These are phyloP conservation scores for Polychaeton citri DNA, from an alignment of 2,329 filamentous ascomycete genomes.

Conservation along the genomic window DNA sequence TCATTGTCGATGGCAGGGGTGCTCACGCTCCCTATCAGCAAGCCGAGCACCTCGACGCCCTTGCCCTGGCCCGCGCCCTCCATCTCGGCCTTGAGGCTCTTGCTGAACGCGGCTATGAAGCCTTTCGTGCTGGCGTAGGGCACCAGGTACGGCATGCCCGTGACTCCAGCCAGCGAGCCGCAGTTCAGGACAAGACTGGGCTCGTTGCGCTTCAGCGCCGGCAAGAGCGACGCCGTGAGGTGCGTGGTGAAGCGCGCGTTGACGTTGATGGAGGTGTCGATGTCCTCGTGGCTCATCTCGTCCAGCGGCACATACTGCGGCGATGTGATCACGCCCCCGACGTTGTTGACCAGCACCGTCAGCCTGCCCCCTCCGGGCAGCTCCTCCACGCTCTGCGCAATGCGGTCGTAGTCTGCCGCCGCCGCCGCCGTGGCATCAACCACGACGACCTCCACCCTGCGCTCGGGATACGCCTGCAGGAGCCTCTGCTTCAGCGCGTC, in stretches of 20 bases:
- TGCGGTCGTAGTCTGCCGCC: constrained; percentile 10
- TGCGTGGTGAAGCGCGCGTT: constrained; percentile 37
- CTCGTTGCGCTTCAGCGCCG: constrained; percentile 24
- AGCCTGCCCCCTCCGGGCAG: constrained; percentile 25
- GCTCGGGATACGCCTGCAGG: constrained; percentile 23
- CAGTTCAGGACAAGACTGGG: constrained; percentile 37
- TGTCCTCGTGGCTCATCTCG: neutral
- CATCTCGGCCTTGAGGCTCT: constrained; percentile 28
- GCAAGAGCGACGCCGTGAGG: constrained; percentile 33
- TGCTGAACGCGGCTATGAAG: constrained; percentile 27
- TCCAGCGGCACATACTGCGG: neutral
- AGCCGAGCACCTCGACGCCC: constrained; percentile 22
- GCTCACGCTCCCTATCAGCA: constrained; percentile 6
- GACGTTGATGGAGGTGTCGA: constrained; percentile 20
- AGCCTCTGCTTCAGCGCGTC: constrained; percentile 27
- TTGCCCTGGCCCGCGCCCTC: constrained; percentile 17
- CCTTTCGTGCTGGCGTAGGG: constrained; percentile 34
- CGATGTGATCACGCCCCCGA: constrained; percentile 25
- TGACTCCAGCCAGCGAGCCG: constrained; percentile 28
- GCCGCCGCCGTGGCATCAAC: constrained; percentile 27
- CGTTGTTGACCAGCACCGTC: constrained; percentile 43
- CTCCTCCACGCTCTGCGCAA: constrained; percentile 11
- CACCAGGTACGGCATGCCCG: constrained; percentile 30
- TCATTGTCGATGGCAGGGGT: constrained; percentile 5
- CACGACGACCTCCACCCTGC: constrained; percentile 29